Evolutionary conservation across 306 rosid species (phyloP), one percentile per base, ranked within the genome.

Genomic region (Castanopsis chinensis): DNA sequence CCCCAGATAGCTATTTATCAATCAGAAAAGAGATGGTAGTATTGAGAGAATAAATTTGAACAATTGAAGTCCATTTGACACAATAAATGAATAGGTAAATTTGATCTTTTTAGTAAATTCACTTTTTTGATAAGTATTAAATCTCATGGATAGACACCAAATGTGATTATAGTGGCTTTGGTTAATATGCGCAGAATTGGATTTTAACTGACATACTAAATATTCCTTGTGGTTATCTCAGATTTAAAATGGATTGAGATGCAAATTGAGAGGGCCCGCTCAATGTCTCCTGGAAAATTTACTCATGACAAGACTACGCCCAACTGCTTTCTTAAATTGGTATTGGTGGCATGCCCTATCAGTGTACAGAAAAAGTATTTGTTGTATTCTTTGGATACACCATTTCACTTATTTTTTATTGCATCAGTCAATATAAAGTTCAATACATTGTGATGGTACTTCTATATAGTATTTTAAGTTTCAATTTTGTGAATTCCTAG

Each of bases 261-360:
- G 78, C 94, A 85, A 89, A 84, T 89, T 90, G 92, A 80, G 91
- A 85, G 87, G 82, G 87, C 92, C 78, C 89, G 90, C 75, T 85
- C 84, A 83, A 84, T 91, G 97, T 91, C 88, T 77, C 85, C 94
- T 49, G 92, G 93, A 78, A 91, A 74, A 51, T 83, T 82, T 60
- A 80, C 90, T 54, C 83, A 54, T 11, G 81, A 87, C 89, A 91
- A 84, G 87, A 80, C 64, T 70, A 86, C 81, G 78, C 99, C 99
- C 2, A 89, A 76, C 79, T 81, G 97, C 91, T 83, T 90, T 81
- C 92, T 95, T 76, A 89, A 94, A 84, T 83, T 91, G 99, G 99
- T 92, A 94, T 67, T 78, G 58, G 71, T 75, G 41, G 43, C 69
- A 77, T 72, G 76, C 57, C 67, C 37, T 35, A 56, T 75, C 20